Evolutionary conservation across 163 green algal genomes (phyloP), one percentile per base, ranked within the genome.

Genomic region (Botryococcus braunii): DNA sequence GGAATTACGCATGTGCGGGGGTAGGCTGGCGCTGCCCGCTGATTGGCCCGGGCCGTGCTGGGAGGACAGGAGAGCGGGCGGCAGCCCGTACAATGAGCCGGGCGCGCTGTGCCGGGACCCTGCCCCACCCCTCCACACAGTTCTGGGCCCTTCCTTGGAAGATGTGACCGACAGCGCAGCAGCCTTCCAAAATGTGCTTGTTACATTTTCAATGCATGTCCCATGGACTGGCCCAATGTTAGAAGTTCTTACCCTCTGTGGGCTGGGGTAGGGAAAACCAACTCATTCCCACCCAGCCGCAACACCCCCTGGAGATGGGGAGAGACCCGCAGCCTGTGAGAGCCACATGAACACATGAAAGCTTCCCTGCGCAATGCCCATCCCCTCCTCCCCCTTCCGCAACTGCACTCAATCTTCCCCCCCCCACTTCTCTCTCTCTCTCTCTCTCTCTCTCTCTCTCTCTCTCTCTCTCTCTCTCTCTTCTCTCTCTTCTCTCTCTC

Each of bases 161-260:
- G n/a, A n/a, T n/a, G n/a, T 66, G 13, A 34, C 40, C 37, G 52
- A 65, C 37, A 13, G 37, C 50, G 35, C 7, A 9, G 27, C 64
- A 32, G 56, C 7, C 21, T 55, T 17, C 46, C 46, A 35, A 9
- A 36, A 65, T 57, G 21, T 27, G 6, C 23, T 7, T 4, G 56
- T 34, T 27, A 63, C 56, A 40, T 47, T 46, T 35, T 63, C 56
- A 40, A 63, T 34, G 34, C 56, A 13, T 63, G 56, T 35, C 13
- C 7, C 6, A 1, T 37, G 6, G 56, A 35, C 29, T 25, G 34
- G 41, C 41, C 56, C 29, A 63, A 21, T 1, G 41, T 37, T 25
- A 63, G 34, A 63, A 47, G 34, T 17, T 11, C 27, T 47, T 63
- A 34, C 23, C 17, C 27, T 2, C 41, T 35, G 1, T 37, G 17